These are phyloP conservation scores for Abortiporus biennis DNA, from an alignment of 1,284 basidiomycete genomes.

Conservation along the genomic window DNA sequence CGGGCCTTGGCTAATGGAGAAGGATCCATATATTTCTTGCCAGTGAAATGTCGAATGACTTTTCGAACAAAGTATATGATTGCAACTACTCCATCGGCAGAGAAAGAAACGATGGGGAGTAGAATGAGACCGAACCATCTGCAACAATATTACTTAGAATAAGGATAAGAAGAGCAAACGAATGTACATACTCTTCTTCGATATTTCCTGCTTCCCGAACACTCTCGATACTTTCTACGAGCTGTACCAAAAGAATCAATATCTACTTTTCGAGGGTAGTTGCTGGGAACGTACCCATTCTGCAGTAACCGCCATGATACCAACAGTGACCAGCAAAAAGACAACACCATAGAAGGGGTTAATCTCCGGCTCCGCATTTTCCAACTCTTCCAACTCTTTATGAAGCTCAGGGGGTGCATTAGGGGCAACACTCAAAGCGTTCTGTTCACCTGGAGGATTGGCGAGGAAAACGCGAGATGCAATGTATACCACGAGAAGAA, in stretches of 20 bases:
- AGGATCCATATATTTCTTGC: slow-evolving; percentile 17
- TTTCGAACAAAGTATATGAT: slow-evolving; percentile 41
- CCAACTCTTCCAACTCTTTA: slow-evolving; percentile 36
- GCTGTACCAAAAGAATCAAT: slow-evolving; percentile 26
- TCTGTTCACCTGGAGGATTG: slow-evolving; percentile 58
- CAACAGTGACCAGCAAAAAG: slow-evolving; percentile 46
- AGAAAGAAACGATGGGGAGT: slow-evolving; percentile 63
- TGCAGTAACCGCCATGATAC: slow-evolving; percentile 57
- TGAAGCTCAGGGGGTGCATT: slow-evolving; percentile 40
- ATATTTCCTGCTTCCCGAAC: slow-evolving; percentile 39
- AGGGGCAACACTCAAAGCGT: slow-evolving; percentile 34
- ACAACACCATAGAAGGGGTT: slow-evolving; percentile 54
- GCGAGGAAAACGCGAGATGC: slow-evolving; percentile 60
- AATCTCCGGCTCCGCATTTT: slow-evolving; percentile 42
- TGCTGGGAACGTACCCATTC: slow-evolving; percentile 47
- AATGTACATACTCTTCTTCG: slow-evolving; percentile 37
- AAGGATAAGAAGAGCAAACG: neutral
- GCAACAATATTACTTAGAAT: neutral
- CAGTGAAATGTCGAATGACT: slow-evolving; percentile 14
- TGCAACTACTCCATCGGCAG: slow-evolving; percentile 57
- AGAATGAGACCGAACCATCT: slow-evolving; percentile 70
- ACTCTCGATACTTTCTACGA: slow-evolving; percentile 55
- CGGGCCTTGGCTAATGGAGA: slow-evolving; percentile 29
- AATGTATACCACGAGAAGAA: slow-evolving; percentile 59
- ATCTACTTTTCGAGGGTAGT: neutral